Conservation (phyloP, 345 rosid genomes). For the Murraya paniculata region DNA sequence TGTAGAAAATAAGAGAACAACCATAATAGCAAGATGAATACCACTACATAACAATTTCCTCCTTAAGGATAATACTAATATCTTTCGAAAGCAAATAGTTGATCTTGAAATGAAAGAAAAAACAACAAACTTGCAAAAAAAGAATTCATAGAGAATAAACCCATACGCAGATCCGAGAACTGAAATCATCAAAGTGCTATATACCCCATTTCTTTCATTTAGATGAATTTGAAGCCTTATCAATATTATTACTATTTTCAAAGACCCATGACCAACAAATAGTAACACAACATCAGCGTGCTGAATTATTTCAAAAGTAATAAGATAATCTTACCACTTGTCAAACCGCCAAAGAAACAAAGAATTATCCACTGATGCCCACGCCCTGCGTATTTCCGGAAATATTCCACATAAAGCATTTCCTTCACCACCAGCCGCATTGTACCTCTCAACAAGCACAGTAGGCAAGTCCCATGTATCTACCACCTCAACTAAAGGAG, state of each 20-base stretch:
- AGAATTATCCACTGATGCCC: constrained; percentile 96
- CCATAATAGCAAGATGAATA: background rate
- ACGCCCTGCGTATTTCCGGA: constrained; percentile 87
- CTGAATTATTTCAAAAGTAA: background rate
- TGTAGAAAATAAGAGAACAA: background rate
- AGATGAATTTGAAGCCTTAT: background rate
- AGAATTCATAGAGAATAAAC: background rate
- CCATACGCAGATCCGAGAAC: background rate
- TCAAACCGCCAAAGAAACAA: constrained; percentile 96
- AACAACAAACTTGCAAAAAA: background rate
- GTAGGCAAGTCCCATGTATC: constrained; percentile 87
- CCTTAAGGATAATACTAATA: background rate
- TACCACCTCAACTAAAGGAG: constrained; percentile 75
- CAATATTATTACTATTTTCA: background rate
- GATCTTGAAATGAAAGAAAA: background rate
- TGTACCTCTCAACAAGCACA: constrained; percentile 80
- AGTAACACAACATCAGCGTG: background rate
- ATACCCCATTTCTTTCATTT: background rate
- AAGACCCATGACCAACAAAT: background rate
- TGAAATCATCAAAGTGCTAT: background rate
- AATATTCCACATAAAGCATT: constrained; percentile 94
- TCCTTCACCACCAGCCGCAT: constrained; percentile 95
- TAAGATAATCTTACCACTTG: constrained; percentile 53
- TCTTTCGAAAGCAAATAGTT: no score
- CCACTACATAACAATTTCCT: background rate